These are phyloP conservation scores for Tetrapisispora phaffii DNA, from an alignment of 805 yeast species.

Conservation along the genomic window DNA sequence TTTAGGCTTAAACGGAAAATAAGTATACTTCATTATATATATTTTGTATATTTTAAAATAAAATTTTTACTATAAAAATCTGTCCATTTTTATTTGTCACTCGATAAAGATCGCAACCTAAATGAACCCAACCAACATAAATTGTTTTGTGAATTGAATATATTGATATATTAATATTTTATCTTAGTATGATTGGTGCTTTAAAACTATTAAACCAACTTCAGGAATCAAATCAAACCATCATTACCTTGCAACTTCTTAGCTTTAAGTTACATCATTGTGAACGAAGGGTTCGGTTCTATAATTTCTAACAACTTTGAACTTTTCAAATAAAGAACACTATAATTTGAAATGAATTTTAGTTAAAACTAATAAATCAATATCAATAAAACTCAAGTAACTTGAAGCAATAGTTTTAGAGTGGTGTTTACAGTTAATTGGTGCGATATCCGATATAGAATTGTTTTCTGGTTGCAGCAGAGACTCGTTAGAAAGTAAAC, in stretches of 20 bases:
- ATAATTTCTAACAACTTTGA: background rate
- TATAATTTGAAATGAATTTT: no score
- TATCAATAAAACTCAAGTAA: background rate
- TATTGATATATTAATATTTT: no score
- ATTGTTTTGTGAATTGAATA: no score
- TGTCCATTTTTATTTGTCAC: background rate
- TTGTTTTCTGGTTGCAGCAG: background rate
- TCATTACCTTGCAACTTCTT: no score
- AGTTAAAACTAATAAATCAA: no score
- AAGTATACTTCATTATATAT: background rate
- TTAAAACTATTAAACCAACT: no score
- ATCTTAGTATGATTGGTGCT: no score
- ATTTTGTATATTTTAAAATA: background rate
- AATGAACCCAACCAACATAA: no score
- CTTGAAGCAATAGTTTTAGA: background rate
- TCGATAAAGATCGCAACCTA: background rate
- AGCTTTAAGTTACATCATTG: background rate
- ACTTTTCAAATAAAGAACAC: background rate
- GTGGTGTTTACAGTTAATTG: no score
- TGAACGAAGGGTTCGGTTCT: background rate
- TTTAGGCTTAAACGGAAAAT: slow-evolving; percentile 1
- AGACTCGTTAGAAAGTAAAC: background rate
- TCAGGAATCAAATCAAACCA: no score
- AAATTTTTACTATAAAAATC: background rate
- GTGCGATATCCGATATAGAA: no score